A percentile compares a stretch with the other conserved stretches of the same genome.
These are phyloP conservation scores for Quercus cerris DNA, from an alignment of 306 rosid genomes.

Conservation along the genomic window DNA sequence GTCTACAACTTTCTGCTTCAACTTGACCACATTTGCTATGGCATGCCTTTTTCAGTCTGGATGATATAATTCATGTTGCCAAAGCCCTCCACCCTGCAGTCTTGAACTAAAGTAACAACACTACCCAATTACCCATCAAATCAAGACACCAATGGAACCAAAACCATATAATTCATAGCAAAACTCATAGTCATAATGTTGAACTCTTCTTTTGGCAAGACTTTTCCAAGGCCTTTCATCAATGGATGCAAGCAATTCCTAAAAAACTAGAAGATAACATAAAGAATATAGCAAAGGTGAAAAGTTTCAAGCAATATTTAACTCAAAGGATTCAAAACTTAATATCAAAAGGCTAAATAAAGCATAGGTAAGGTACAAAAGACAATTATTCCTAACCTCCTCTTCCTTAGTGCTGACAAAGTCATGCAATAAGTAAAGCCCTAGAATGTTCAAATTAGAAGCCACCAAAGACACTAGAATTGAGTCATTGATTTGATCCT, in stretches of 20 bases:
- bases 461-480: constrained; percentile 60
- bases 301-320: not conserved
- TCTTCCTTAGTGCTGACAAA: constrained; percentile 65
- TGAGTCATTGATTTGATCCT: constrained; percentile 47
- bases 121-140: constrained; percentile 16
- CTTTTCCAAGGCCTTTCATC: constrained; percentile 68
- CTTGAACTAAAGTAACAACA: constrained; percentile 52
- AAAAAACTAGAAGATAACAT: constrained; percentile 11
- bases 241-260: constrained; percentile 68
- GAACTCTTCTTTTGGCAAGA: constrained; percentile 88
- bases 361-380: constrained; percentile 3
- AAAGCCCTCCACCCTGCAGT: constrained; percentile 93
- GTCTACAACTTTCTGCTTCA: too few species aligned
- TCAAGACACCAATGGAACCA: not conserved
- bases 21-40: too few species aligned
- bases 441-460: constrained; percentile 69
- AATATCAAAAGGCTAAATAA: constrained; percentile 7
- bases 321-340: not conserved
- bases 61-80: constrained; percentile 25
- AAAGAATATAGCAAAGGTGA: not conserved
- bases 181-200: constrained; percentile 87
- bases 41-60: too few species aligned
- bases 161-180: constrained; percentile 41
- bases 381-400: constrained; percentile 47
- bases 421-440: constrained; percentile 71